Evolutionary conservation across 2,329 filamentous ascomycete species (phyloP).

Genomic region (Myriosclerotinia curreyana): DNA sequence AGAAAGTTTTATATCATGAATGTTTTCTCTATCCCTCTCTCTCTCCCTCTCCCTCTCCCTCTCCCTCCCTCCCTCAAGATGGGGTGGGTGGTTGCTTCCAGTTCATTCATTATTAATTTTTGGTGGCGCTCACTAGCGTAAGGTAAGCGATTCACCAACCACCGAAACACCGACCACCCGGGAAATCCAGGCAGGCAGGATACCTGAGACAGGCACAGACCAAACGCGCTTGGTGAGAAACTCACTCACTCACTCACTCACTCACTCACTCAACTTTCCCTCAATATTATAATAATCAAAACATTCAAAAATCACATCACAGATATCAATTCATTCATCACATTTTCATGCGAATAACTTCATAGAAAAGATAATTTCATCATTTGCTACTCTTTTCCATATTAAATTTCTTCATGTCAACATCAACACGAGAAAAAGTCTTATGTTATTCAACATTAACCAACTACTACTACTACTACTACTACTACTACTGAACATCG

Average conservation of each 20-base stretch:
- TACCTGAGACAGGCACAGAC: not conserved
- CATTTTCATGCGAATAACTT: not conserved
- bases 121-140: conserved; percentile 17
- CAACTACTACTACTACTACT: too few relatives aligned
- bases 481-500: too few relatives aligned
- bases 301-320: too few relatives aligned
- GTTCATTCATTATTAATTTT: too few relatives aligned
- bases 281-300: conserved; percentile 14
- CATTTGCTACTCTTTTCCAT: not conserved
- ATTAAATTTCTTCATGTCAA: not conserved
- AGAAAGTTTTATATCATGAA: not conserved
- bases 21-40: too few relatives aligned
- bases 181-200: conserved; percentile 17
- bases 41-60: too few relatives aligned
- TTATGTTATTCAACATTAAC: too few relatives aligned
- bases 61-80: too few relatives aligned
- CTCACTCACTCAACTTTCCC: conserved; percentile 13
- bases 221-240: conserved; percentile 19
- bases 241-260: too few relatives aligned
- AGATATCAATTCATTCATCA: conserved; percentile 15
- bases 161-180: conserved; percentile 4
- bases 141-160: conserved; percentile 11
- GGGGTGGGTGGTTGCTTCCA: too few relatives aligned
- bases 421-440: not conserved
- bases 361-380: not conserved